A percentile compares a stretch with the other conserved stretches of the same genome.
phyloP scores from a whole-genome alignment of 2,329 filamentous ascomycete genomes.

The Venturia effusa region DNA sequence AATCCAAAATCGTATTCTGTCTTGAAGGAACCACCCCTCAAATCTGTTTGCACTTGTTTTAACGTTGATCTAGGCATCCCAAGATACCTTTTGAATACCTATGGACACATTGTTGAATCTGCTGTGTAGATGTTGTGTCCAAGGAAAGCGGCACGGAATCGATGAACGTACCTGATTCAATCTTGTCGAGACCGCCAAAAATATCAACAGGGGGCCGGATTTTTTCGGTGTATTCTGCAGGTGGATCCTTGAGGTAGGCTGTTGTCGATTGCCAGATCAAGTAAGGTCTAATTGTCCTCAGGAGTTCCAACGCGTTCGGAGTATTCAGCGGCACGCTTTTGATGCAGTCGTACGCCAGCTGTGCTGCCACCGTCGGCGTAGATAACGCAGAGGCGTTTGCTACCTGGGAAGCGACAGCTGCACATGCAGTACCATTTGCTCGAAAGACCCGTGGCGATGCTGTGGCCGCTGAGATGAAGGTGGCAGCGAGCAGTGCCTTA shows the following conservation, averaged over 20 bases:
- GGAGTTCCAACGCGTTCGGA: constrained; percentile 27
- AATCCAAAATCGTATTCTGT: constrained; percentile 26
- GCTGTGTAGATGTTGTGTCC: too few relatives aligned
- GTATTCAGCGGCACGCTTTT: constrained; percentile 35
- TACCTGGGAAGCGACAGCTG: neutral
- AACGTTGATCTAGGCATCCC: too few relatives aligned
- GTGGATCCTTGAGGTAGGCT: constrained; percentile 34
- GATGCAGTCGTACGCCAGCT: constrained; percentile 35
- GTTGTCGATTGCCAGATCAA: constrained; percentile 36
- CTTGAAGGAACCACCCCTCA: constrained; percentile 19
- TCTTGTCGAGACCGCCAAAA: constrained; percentile 26
- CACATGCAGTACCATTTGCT: neutral
- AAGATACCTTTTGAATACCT: too few relatives aligned
- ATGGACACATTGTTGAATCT: too few relatives aligned
- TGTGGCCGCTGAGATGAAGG: neutral
- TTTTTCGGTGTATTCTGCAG: constrained; percentile 34
- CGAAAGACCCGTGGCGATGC: neutral
- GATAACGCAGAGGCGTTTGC: neutral
- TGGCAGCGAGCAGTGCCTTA: neutral
- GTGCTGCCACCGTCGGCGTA: constrained; percentile 23
- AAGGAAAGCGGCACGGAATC: too few relatives aligned
- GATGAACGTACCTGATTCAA: constrained; percentile 17
- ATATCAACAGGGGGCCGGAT: constrained; percentile 34
- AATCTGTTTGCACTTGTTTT: constrained; percentile 17
- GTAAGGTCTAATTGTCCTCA: constrained; percentile 35